These are phyloP conservation scores for Lignosus rhinocerotis DNA, from an alignment of 1,284 basidiomycete genomes.

Conservation along the genomic window DNA sequence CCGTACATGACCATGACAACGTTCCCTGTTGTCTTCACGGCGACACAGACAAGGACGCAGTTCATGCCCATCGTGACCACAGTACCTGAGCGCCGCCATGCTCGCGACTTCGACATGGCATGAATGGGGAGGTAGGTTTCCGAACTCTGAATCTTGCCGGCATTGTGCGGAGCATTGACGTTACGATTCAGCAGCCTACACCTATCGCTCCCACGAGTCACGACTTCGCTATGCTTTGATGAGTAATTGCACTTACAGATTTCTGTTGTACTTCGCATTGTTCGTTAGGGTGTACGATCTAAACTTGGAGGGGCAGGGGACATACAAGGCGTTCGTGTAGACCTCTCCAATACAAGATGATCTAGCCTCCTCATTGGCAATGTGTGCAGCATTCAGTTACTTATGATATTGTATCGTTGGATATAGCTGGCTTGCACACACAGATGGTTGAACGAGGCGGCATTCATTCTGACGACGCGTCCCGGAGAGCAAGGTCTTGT, in stretches of 20 bases:
- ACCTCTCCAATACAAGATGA: background rate
- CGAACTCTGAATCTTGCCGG: background rate
- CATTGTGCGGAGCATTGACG: background rate
- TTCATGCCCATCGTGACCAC: slow-evolving; percentile 17
- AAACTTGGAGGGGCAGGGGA: background rate
- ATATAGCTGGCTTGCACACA: background rate
- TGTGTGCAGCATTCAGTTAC: background rate
- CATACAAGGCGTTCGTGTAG: background rate
- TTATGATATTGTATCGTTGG: background rate
- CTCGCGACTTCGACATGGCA: slow-evolving; percentile 20
- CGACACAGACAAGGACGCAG: slow-evolving; percentile 15
- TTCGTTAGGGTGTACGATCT: background rate
- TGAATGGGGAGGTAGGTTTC: slow-evolving; percentile 1
- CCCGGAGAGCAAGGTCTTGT: background rate
- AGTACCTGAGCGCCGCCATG: slow-evolving; percentile 13
- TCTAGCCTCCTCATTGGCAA: background rate
- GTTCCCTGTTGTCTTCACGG: slow-evolving; percentile 19
- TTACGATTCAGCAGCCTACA: background rate
- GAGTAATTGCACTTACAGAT: background rate
- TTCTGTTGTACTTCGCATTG: background rate
- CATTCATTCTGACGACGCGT: background rate
- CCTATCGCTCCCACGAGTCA: background rate
- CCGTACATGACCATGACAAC: slow-evolving; percentile 21
- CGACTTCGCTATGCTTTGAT: slow-evolving; percentile 10
- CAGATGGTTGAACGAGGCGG: background rate